A percentile compares a stretch with the other conserved stretches of the same genome.
These are phyloP conservation scores for Thalassiosira profunda DNA, from an alignment of 108 stramenopile genomes.

Conservation along the genomic window DNA sequence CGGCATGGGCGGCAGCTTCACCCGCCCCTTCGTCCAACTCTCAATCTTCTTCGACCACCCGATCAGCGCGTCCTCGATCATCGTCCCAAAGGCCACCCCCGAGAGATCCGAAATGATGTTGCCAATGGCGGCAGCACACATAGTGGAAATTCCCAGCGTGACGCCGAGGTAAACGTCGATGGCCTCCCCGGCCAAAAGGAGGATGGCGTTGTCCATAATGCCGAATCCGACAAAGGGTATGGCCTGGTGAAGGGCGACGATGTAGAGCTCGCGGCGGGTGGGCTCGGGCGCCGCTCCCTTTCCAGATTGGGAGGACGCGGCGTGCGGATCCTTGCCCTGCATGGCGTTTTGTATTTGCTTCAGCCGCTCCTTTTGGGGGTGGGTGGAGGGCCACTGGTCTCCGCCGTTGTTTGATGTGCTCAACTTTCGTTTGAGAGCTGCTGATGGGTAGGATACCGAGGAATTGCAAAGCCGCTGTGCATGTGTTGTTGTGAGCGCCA, in stretches of 20 bases:
- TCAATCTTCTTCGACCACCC: slow-evolving; percentile 14
- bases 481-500: too few relatives aligned
- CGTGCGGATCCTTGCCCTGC: background rate
- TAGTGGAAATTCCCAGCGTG: slow-evolving; percentile 91
- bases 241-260: slow-evolving; percentile 64
- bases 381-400: slow-evolving; percentile 19
- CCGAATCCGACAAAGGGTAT: slow-evolving; percentile 95
- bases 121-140: slow-evolving; percentile 97
- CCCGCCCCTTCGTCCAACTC: slow-evolving; percentile 19
- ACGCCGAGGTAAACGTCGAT: slow-evolving; percentile 95
- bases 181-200: slow-evolving; percentile 95
- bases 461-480: too few relatives aligned
- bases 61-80: slow-evolving; percentile 77
- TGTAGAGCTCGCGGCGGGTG: slow-evolving; percentile 47
- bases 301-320: background rate
- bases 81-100: slow-evolving; percentile 89
- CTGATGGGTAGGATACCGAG: too few relatives aligned
- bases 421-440: too few relatives aligned
- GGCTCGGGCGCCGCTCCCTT: slow-evolving; percentile 69
- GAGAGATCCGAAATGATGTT: slow-evolving; percentile 88
- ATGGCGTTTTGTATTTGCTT: slow-evolving; percentile 5
- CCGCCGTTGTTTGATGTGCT: too few relatives aligned
- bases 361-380: slow-evolving; percentile 2
- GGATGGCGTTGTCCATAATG: slow-evolving; percentile 96
- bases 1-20: slow-evolving; percentile 57